Evolutionary conservation across 495 filamentous ascomycete species (phyloP).

Genomic region (Xylaria telfairii): DNA sequence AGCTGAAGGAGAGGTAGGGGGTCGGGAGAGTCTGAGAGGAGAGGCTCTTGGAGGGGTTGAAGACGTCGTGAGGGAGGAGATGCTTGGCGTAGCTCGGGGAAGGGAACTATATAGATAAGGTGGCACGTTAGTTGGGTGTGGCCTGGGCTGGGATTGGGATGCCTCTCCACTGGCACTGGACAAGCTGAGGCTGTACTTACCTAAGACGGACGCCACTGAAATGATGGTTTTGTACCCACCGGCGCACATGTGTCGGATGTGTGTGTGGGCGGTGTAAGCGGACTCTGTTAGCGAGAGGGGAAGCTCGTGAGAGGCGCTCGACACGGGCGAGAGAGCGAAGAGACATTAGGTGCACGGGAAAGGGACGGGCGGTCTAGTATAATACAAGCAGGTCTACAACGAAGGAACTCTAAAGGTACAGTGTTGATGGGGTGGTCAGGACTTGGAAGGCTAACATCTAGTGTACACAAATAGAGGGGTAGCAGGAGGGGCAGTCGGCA

Average conservation of each 20-base stretch:
- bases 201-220: constrained; percentile 31
- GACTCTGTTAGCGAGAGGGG: constrained; percentile 31
- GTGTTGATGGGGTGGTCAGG: constrained; percentile 6
- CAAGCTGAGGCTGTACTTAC: constrained; percentile 35
- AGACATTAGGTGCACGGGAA: constrained; percentile 25
- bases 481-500: constrained; percentile 31
- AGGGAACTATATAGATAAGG: constrained; percentile 14
- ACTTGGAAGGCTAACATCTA: constrained; percentile 13
- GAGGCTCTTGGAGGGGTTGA: constrained; percentile 27
- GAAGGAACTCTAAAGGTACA: constrained; percentile 26
- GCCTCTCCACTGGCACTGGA: background rate
- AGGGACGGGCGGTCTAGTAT: constrained; percentile 16
- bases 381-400: constrained; percentile 16
- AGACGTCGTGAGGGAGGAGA: constrained; percentile 28
- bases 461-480: constrained; percentile 29
- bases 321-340: constrained; percentile 34
- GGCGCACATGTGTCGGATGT: constrained; percentile 25
- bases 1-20: constrained; percentile 31
- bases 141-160: background rate
- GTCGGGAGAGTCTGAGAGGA: constrained; percentile 31
- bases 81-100: constrained; percentile 24
- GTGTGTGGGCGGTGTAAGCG: constrained; percentile 25
- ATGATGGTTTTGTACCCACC: constrained; percentile 34
- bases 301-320: constrained; percentile 36
- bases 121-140: constrained; percentile 10